Base-by-base conservation (phyloP, 768 basidiomycete species). In the Amanita phalloides region DNA sequence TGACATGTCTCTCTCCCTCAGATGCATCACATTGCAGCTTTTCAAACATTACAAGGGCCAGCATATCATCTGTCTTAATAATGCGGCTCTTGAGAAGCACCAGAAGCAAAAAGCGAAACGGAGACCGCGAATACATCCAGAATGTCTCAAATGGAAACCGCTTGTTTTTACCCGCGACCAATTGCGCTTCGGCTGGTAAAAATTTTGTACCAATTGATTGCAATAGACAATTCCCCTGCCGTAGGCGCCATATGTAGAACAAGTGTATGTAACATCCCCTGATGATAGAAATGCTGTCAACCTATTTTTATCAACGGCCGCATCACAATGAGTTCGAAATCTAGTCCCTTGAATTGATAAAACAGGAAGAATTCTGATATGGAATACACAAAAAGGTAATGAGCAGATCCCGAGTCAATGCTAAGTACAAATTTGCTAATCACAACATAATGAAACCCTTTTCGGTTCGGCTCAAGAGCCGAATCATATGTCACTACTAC, bases 11-110 rank as follows among this genome's bases (percentile, higher is more conserved):
- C 47, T 43, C 36, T 25, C 32, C 38, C 41, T n/a, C 53, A 99
- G 95, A 20, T 96, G 92, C 63, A 92, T 90, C 61, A 92, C 91
- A 10, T 68, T 97, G 48, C 91, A 95, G 66, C 72, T 99, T 53
- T 93, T 98, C 71, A 94, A 94, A 61, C 92, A 92, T 64, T 90
- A 87, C 75, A 97, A 96, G 62, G 93, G 91, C 8, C 86, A 88
- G 60, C 90, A 98, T 65, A 84, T 94, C 55, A 89, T 98, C 53
- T 91, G 84, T 66, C 75, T 99, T 41, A 90, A 92, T 46, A 92
- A 94, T 54, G 78, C 86, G 28, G 85, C 96, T 30, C 72, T 97
- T 44, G 93, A 95, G 65, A 87, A 91, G 64, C 84, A 96, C 67
- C 82, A 87, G 66, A 93, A 91, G 64, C 75, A 80, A 28, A 81